Base-by-base conservation (phyloP, 2,329 filamentous ascomycete species). In the Botryotinia convoluta region DNA sequence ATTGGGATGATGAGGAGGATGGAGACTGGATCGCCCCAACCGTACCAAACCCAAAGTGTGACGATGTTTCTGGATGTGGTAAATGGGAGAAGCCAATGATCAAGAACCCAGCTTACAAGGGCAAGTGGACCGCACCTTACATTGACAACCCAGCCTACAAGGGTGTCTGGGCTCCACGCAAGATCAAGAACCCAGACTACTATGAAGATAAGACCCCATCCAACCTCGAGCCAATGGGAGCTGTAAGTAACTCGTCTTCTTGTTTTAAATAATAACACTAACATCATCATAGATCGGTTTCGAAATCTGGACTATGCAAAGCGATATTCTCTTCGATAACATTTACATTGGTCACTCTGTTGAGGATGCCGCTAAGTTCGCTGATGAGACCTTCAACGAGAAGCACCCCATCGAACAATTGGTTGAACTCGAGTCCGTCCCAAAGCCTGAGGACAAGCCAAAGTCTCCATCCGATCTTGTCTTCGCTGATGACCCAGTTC, bases 231-330 rank as follows among this genome's bases (percentile, higher is more conserved):
- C 95, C 96, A 78, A 98, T 99, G 84, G 96, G 96, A 81, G 95
- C 94, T 86, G 92, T 95, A 88, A 91, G 92, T 92, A 48, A 39
- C 26, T 37, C 26, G 32, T 63, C 35, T 45, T 18, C 72, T 75
- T 73, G 67, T 69, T n/a, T 77, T 8, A 61, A 35, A 62, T 76
- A 70, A 69, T 35, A 18, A 35, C n/a, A 51, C 63, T 73, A 73
- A 73, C 59, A 71, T 54, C 8, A 14, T 29, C 64, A 32, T 81
- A 94, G 92, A 95, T 98, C 85, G 96, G 96, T 80, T 98, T 98
- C 81, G 96, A 99, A 85, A 95, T 99, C 86, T 99, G 96, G 96
- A 98, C 96, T 81, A 99, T 99, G 96, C 95, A 98, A 86, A 97
- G 91, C 83, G 93, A 98, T 82, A 98, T 99, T 80, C 92, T 98